Conservation (phyloP, 2,329 filamentous ascomycete species). For the Fusarium abutilonis region DNA sequence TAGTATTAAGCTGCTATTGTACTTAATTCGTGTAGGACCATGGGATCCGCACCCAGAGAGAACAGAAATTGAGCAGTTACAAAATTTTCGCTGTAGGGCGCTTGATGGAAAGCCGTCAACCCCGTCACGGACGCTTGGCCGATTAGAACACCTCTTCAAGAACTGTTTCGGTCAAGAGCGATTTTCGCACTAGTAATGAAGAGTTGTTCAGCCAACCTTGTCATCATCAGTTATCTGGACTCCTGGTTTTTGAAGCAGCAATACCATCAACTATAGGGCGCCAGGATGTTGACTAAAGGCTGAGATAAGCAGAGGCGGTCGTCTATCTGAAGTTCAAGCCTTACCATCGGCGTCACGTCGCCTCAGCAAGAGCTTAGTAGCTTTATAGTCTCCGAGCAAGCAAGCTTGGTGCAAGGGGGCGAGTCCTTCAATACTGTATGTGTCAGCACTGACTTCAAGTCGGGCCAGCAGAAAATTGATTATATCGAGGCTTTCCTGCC, state of each 20-base stretch:
- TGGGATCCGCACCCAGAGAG: conserved; percentile 10
- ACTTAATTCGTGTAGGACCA: conserved; percentile 8
- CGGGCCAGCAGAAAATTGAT: conserved; percentile 8
- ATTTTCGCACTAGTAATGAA: conserved; percentile 10
- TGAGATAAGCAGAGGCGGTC: conserved; percentile 18
- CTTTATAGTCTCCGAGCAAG: background rate
- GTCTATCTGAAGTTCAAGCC: background rate
- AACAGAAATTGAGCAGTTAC: conserved; percentile 3
- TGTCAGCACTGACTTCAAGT: background rate
- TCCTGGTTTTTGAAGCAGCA: conserved; percentile 3
- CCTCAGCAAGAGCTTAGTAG: conserved; percentile 8
- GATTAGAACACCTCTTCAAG: conserved; percentile 6
- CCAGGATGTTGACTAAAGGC: background rate
- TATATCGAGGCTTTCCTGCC: conserved; percentile 1
- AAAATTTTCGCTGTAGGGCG: background rate
- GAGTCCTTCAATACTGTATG: background rate
- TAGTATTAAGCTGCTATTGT: conserved; percentile 15
- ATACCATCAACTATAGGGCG: conserved; percentile 1
- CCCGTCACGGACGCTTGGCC: conserved; percentile 4
- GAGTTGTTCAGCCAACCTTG: background rate
- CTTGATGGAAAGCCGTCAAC: conserved; percentile 8
- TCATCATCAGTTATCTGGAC: conserved; percentile 1
- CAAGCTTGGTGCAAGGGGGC: conserved; percentile 11
- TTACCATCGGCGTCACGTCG: conserved; percentile 7
- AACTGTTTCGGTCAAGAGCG: background rate